Conservation (phyloP, 1,139 yeast species). For the Protomyces macrosporus region DNA sequence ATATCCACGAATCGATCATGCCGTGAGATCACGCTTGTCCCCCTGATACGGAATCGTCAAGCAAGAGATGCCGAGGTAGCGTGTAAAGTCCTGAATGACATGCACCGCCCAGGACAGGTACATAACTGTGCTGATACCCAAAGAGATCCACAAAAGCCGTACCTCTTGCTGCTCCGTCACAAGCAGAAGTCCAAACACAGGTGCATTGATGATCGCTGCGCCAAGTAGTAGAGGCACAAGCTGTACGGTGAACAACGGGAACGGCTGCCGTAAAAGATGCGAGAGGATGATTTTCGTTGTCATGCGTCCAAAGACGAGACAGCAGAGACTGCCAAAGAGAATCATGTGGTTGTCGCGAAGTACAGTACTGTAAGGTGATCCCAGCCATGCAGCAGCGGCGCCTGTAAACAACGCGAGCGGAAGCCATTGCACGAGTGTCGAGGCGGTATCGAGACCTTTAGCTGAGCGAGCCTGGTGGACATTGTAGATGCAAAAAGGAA, state of each 20-base stretch:
- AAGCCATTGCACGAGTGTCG: constrained; percentile 33
- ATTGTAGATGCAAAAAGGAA: constrained; percentile 35
- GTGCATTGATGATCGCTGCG: constrained; percentile 37
- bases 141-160: constrained; percentile 38
- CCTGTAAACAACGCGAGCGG: constrained; percentile 38
- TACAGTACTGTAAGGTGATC: constrained; percentile 41
- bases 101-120: constrained; percentile 39
- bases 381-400: constrained; percentile 39
- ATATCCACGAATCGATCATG: background rate
- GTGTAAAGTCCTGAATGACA: constrained; percentile 40
- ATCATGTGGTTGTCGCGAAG: constrained; percentile 47
- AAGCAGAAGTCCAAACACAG: constrained; percentile 22
- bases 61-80: constrained; percentile 41
- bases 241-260: constrained; percentile 48
- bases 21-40: background rate
- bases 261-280: constrained; percentile 64
- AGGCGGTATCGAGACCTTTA: constrained; percentile 45
- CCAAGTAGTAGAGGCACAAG: constrained; percentile 40
- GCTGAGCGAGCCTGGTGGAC: constrained; percentile 34
- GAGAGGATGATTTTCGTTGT: constrained; percentile 53
- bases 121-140: constrained; percentile 36
- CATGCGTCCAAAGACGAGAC: constrained; percentile 67
- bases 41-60: constrained; percentile 36
- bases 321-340: constrained; percentile 56
- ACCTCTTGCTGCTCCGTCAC: constrained; percentile 34